Base-by-base conservation (phyloP, 1,139 yeast species). In the Saccharomyces hybrid region DNA sequence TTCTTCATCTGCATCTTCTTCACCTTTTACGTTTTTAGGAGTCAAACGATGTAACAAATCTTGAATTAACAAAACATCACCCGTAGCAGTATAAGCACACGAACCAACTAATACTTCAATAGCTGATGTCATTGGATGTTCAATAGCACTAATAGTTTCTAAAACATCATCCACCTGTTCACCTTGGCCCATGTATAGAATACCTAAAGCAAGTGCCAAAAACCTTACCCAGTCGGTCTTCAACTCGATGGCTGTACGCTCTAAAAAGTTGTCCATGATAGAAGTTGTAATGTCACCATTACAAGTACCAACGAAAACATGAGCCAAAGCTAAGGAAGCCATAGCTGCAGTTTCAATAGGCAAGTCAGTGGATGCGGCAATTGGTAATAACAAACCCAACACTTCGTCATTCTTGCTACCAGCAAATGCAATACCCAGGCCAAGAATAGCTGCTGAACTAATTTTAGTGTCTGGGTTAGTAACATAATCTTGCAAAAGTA, bases 71-170 rank as follows among this genome's bases (percentile, higher is more conserved):
- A 95, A 80, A 47, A 95, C 99, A 69, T 95, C 95, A 64, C 99
- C 99, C 48, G 98, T 89, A 60, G 99, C 99, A 16, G 97, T 96
- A 73, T 87, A 91, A 6, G 98, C 96, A 75, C 97, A 88, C 54
- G 91, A 87, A 60, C 88, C 90, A 32, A 95, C 93, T 68, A 95
- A 78, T 5, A 91, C 95, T 71, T 88, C 95, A 67, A 91, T 82
- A 49, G 95, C 88, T 63, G 88, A 85, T 47, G 95, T 84, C 67
- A 93, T 86, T 51, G 98, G 97, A 68, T 91, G 97, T 62, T 90
- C 97, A 66, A 95, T 88, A 16, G 98, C 99, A 70, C 86, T 89
- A 61, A 93, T 84, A 0, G 98, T 89, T 69, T 93, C 99, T 62
- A 93, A 75, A 27, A 90, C 97, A 72, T 90, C 98, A 66, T 91